Percentiles rank a stretch among this genome's conserved stretches.
Conservation (phyloP, 306 rosid genomes). For the Echinosophora koreensis region DNA sequence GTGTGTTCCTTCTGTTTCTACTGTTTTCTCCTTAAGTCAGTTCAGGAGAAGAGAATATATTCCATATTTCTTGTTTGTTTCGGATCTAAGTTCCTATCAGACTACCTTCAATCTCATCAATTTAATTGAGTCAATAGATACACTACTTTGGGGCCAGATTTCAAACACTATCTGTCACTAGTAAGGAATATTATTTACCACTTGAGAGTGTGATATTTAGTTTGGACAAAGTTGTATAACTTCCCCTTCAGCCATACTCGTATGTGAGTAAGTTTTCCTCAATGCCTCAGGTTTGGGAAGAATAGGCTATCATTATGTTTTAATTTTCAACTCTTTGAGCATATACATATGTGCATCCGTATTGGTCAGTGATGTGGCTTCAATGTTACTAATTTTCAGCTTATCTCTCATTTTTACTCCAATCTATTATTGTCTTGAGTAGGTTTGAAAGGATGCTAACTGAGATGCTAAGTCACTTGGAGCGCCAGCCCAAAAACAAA, state of each 20-base stretch:
- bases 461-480: conserved; percentile 95
- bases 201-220: conserved; percentile 24
- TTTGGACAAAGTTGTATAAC: not conserved
- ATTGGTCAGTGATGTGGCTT: conserved; percentile 28
- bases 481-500: conserved; percentile 89
- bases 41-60: not conserved
- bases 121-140: conserved; percentile 32
- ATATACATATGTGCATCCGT: conserved; percentile 24
- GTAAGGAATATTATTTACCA: conserved; percentile 28
- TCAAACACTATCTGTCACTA: not conserved
- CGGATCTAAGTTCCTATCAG: not conserved
- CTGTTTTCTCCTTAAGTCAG: not conserved
- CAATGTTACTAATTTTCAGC: not conserved
- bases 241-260: conserved; percentile 13
- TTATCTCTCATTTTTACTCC: conserved; percentile 26
- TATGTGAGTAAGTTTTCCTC: conserved; percentile 3
- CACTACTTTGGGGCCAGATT: conserved; percentile 18
- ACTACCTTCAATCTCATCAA: conserved; percentile 19
- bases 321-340: conserved; percentile 24
- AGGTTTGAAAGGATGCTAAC: conserved; percentile 89
- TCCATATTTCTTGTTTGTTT: not conserved
- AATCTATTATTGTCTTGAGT: conserved; percentile 36
- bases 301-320: conserved; percentile 11
- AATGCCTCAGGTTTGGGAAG: conserved; percentile 24
- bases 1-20: not conserved